Evolutionary conservation across 352 stramenopile genomes (phyloP).

Genomic region (Phytopythium chamaehyphon): DNA sequence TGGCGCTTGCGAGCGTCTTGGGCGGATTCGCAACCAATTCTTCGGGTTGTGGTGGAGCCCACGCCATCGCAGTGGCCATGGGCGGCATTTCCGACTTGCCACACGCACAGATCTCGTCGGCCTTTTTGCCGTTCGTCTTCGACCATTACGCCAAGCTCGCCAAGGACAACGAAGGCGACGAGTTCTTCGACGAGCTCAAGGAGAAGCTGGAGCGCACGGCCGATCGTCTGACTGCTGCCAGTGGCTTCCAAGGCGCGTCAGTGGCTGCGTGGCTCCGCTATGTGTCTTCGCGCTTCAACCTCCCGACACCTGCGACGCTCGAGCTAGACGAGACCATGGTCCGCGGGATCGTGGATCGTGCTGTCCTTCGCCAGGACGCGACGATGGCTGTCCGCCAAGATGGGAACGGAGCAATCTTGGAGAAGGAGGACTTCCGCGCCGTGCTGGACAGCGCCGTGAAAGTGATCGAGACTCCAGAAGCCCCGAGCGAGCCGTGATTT

Average conservation of each 20-base stretch:
- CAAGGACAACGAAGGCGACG: slow-evolving; percentile 57
- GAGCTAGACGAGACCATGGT: slow-evolving; percentile 55
- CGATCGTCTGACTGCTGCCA: slow-evolving; percentile 45
- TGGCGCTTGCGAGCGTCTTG: slow-evolving; percentile 52
- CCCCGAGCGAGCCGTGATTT: too few species aligned
- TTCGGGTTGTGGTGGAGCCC: slow-evolving; percentile 44
- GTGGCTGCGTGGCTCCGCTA: slow-evolving; percentile 61
- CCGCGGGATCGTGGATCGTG: slow-evolving; percentile 49
- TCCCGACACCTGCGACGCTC: slow-evolving; percentile 45
- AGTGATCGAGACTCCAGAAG: slow-evolving; percentile 4
- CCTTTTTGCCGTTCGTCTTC: slow-evolving; percentile 69
- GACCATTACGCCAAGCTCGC: slow-evolving; percentile 46
- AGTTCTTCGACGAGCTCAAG: slow-evolving; percentile 57
- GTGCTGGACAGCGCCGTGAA: slow-evolving; percentile 47
- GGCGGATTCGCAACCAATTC: slow-evolving; percentile 51
- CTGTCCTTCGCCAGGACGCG: slow-evolving; percentile 46
- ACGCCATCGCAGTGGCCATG: slow-evolving; percentile 57
- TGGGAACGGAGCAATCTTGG: slow-evolving; percentile 33
- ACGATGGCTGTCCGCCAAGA: slow-evolving; percentile 27
- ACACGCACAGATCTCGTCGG: slow-evolving; percentile 49
- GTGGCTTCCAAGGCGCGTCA: slow-evolving; percentile 44
- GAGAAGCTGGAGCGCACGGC: slow-evolving; percentile 44
- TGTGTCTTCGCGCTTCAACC: slow-evolving; percentile 49
- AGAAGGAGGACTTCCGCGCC: slow-evolving; percentile 56
- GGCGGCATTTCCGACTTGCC: slow-evolving; percentile 66